Conservation (phyloP, 257 asterid species). For the Prunella vulgaris region DNA sequence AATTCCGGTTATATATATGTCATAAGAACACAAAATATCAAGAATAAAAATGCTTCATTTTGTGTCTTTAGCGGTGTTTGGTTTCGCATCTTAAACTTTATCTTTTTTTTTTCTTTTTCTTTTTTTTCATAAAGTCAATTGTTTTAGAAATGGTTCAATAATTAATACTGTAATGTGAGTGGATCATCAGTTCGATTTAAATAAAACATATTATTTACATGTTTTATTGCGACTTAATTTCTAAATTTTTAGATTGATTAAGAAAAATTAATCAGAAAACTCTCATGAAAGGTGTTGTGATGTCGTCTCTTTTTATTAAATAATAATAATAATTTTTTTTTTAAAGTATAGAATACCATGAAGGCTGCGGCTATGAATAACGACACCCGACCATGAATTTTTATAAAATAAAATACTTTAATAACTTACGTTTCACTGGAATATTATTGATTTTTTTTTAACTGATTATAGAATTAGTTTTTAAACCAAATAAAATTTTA, state of each 20-base stretch:
- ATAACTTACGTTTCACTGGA: no score
- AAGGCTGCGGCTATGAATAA: background rate
- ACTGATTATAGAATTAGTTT: no score
- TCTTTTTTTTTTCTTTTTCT: background rate
- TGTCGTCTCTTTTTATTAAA: background rate
- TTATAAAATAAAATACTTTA: background rate
- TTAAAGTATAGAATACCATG: background rate
- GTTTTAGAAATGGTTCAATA: background rate
- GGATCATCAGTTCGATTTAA: background rate
- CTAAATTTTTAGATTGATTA: background rate
- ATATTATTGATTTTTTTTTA: no score
- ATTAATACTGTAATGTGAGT: background rate
- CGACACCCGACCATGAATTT: background rate
- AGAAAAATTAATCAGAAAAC: background rate
- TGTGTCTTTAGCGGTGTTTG: background rate
- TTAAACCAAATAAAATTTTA: background rate
- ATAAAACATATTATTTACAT: no score
- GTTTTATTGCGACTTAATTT: background rate
- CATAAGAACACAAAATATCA: background rate
- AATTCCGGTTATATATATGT: slow-evolving; percentile 24
- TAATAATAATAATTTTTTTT: background rate
- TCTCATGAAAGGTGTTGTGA: background rate
- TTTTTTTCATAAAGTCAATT: no score
- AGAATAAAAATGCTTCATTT: slow-evolving; percentile 3
- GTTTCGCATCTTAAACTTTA: background rate